These are phyloP conservation scores for Ceratocystis eucalypticola DNA, from an alignment of 2,329 filamentous ascomycete species.

Conservation along the genomic window DNA sequence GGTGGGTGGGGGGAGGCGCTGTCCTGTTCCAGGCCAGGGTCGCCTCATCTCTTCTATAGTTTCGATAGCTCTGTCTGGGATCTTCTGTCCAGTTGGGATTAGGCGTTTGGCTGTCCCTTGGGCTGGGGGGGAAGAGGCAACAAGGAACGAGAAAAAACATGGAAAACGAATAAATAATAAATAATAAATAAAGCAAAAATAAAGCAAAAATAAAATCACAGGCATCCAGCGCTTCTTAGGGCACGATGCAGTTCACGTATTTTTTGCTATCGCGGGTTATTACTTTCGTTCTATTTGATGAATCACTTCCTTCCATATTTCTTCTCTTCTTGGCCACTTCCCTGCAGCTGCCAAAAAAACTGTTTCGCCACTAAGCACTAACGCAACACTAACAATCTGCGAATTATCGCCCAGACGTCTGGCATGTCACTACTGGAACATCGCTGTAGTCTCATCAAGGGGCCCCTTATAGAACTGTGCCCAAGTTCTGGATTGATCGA, in stretches of 20 bases:
- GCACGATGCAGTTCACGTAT: background rate
- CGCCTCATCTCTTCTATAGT: background rate
- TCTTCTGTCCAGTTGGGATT: background rate
- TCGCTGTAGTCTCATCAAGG: background rate
- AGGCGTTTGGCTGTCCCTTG: background rate
- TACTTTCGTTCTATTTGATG: background rate
- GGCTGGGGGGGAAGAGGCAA: too few relatives aligned
- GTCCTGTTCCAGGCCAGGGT: background rate
- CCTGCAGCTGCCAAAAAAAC: background rate
- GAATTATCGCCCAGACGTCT: too few relatives aligned
- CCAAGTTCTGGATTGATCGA: background rate
- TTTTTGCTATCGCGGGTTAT: background rate
- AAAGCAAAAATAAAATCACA: too few relatives aligned
- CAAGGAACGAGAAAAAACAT: too few relatives aligned
- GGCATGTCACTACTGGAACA: background rate
- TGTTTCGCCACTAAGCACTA: background rate
- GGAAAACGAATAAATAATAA: too few relatives aligned
- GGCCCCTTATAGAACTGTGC: background rate
- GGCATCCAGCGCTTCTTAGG: background rate
- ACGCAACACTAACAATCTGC: too few relatives aligned
- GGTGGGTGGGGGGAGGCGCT: background rate
- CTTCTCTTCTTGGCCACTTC: background rate
- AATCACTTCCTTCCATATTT: background rate
- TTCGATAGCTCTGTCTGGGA: background rate
- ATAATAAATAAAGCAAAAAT: too few relatives aligned